Evolutionary conservation across 2,329 filamentous ascomycete genomes (phyloP).

Genomic region (Ascosphaera aggregata): DNA sequence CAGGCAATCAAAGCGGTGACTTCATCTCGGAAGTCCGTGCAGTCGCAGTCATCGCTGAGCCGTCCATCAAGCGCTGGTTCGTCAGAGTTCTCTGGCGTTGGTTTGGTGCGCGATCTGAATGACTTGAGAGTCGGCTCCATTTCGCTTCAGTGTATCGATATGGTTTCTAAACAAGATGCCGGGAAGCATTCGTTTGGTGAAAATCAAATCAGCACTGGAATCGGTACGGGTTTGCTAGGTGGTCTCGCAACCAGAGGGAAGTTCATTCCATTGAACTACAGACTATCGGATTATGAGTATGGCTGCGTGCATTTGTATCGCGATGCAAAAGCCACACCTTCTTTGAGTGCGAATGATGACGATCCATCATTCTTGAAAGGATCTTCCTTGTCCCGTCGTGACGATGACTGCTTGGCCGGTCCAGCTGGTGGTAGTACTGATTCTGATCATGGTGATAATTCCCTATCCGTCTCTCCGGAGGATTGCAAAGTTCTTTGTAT

Average conservation of each 20-base stretch:
- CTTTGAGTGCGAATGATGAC: slow-evolving; percentile 22
- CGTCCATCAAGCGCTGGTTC: neutral
- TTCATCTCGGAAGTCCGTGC: neutral
- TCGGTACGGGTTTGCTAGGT: slow-evolving; percentile 28
- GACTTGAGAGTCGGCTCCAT: slow-evolving; percentile 75
- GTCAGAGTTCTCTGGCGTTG: slow-evolving; percentile 3
- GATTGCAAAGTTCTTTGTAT: slow-evolving; percentile 81
- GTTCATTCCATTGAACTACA: slow-evolving; percentile 46
- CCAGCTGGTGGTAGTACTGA: too few relatives aligned
- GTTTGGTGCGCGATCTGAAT: slow-evolving; percentile 7
- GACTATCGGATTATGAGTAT: slow-evolving; percentile 62
- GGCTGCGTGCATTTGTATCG: slow-evolving; percentile 87
- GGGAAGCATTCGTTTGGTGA: slow-evolving; percentile 8
- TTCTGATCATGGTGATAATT: too few relatives aligned
- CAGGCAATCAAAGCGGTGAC: slow-evolving; percentile 1
- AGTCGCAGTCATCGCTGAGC: neutral
- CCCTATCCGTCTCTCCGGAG: slow-evolving; percentile 13
- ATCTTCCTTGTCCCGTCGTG: slow-evolving; percentile 13
- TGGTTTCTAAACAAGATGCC: slow-evolving; percentile 18
- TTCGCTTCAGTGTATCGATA: slow-evolving; percentile 59
- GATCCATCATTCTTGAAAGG: slow-evolving; percentile 19
- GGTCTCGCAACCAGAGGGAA: slow-evolving; percentile 64
- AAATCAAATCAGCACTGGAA: slow-evolving; percentile 21
- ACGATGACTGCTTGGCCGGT: too few relatives aligned
- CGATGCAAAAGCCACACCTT: slow-evolving; percentile 51